Evolutionary conservation across 805 yeast genomes (phyloP).

Genomic region (Metschnikowia noctiluminum): DNA sequence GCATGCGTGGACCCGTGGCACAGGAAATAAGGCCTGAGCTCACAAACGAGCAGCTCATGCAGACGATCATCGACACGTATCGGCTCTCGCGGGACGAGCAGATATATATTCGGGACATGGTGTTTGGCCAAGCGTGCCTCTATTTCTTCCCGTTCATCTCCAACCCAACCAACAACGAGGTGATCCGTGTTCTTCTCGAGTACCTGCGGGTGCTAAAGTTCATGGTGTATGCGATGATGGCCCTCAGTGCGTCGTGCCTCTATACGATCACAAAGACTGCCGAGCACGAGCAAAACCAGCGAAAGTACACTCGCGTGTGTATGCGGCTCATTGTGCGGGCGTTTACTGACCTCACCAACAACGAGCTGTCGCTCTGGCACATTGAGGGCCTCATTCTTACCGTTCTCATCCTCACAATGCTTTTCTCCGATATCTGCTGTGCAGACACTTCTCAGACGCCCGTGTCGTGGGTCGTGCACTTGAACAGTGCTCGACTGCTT

Average conservation of each 20-base stretch:
- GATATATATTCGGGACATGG: slow-evolving; percentile 13
- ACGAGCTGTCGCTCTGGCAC: slow-evolving; percentile 19
- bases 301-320: slow-evolving; percentile 17
- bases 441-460: slow-evolving; percentile 14
- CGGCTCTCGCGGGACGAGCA: slow-evolving; percentile 13
- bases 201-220: slow-evolving; percentile 19
- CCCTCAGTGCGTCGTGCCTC: slow-evolving; percentile 16
- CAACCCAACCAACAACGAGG: slow-evolving; percentile 13
- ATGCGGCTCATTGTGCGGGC: slow-evolving; percentile 19
- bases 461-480: slow-evolving; percentile 25
- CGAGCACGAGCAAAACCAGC: slow-evolving; percentile 16
- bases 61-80: slow-evolving; percentile 13
- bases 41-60: slow-evolving; percentile 12
- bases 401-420: slow-evolving; percentile 23
- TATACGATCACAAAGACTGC: slow-evolving; percentile 11
- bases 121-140: slow-evolving; percentile 8
- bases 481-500: slow-evolving; percentile 25
- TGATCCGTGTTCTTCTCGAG: slow-evolving; percentile 18
- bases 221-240: slow-evolving; percentile 19
- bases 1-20: slow-evolving; percentile 4
- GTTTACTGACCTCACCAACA: slow-evolving; percentile 16
- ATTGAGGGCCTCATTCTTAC: slow-evolving; percentile 27
- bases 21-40: background rate
- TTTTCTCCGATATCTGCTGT: slow-evolving; percentile 21
- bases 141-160: slow-evolving; percentile 18